Evolutionary conservation across 2,329 filamentous ascomycete genomes (phyloP).

Genomic region (Venturia effusa): DNA sequence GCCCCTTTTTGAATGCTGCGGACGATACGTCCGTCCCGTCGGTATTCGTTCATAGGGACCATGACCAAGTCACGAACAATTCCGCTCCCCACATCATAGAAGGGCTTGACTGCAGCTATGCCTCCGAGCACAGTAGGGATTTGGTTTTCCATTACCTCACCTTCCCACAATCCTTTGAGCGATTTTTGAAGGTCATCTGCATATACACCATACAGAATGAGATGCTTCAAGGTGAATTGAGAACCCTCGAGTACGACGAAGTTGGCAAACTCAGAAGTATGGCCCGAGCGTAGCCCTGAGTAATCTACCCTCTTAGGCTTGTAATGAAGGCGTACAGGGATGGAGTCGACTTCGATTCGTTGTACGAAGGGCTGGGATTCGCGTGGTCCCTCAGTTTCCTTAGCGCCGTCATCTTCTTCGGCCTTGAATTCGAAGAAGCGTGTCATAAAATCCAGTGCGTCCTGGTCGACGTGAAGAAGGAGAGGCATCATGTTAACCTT

Average conservation of each 20-base stretch:
- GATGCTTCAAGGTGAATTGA: constrained; percentile 73
- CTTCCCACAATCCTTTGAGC: constrained; percentile 93
- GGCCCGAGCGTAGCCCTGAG: constrained; percentile 78
- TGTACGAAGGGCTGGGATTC: constrained; percentile 61
- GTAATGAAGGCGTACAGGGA: constrained; percentile 84
- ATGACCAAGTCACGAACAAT: constrained; percentile 70
- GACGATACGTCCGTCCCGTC: constrained; percentile 84
- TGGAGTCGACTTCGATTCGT: constrained; percentile 72
- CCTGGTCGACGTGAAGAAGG: constrained; percentile 89
- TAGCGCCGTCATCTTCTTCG: constrained; percentile 30
- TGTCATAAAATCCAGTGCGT: constrained; percentile 92
- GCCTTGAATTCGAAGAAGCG: constrained; percentile 98
- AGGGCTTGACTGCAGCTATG: constrained; percentile 74
- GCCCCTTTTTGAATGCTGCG: constrained; percentile 89
- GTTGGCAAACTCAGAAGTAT: constrained; percentile 98
- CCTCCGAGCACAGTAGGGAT: constrained; percentile 81
- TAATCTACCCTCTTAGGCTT: constrained; percentile 99
- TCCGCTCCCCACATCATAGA: constrained; percentile 74
- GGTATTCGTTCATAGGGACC: constrained; percentile 84
- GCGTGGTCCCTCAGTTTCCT: not conserved
- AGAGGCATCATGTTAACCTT: constrained; percentile 71
- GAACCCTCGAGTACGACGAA: constrained; percentile 87
- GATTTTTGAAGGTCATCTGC: constrained; percentile 88
- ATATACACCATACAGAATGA: constrained; percentile 83
- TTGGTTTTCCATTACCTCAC: constrained; percentile 81